Conservation (phyloP, 176 grass and related monocot species). For the Carex cristatella region DNA sequence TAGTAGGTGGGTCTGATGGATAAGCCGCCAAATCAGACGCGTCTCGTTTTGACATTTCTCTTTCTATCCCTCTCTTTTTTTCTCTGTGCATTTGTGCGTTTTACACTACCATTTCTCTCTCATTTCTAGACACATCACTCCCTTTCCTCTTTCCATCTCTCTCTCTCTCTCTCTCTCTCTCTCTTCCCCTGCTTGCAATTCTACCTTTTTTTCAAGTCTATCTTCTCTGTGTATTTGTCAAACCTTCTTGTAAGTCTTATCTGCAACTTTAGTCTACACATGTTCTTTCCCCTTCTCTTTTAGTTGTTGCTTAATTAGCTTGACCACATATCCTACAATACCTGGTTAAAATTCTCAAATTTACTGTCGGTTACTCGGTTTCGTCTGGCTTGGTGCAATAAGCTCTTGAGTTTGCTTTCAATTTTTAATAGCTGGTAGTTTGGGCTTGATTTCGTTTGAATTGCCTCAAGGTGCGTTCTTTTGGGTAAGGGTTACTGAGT, state of each 20-base stretch:
- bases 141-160: not conserved
- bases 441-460: constrained; percentile 11
- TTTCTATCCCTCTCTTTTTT: constrained; percentile 14
- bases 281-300: not conserved
- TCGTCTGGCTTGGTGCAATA: not conserved
- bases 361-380: not conserved
- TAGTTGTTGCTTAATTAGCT: not conserved
- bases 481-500: not conserved
- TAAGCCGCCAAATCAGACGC: constrained; percentile 30
- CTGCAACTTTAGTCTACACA: not conserved
- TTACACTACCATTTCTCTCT: constrained; percentile 14
- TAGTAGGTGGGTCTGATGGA: constrained; percentile 22
- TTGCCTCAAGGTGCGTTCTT: not conserved
- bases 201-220: not conserved
- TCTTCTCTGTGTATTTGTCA: not conserved
- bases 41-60: constrained; percentile 19
- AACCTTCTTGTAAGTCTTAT: constrained; percentile 34
- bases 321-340: not conserved
- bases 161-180: not conserved
- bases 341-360: not conserved
- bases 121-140: constrained; percentile 25
- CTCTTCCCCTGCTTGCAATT: not conserved
- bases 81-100: constrained; percentile 7
- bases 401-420: not conserved
- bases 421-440: not conserved